phyloP scores from a whole-genome alignment of 306 rosid genomes.

The Gillenia trifoliata region DNA sequence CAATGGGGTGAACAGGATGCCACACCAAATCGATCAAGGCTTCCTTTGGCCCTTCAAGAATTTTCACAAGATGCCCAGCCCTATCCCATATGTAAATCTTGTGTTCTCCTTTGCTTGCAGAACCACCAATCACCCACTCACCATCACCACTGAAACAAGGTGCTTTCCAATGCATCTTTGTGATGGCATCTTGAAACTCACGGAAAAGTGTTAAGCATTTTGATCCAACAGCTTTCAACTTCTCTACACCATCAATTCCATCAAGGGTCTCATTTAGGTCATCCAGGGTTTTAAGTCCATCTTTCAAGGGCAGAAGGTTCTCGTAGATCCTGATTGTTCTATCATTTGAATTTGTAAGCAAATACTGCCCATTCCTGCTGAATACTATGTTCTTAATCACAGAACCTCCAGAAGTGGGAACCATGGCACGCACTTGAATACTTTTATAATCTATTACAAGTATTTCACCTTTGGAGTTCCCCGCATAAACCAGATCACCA shows the following conservation, averaged over 20 bases:
- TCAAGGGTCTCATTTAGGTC: conserved; percentile 32
- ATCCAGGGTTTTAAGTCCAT: conserved; percentile 54
- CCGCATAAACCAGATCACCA: conserved; percentile 80
- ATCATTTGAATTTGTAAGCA: conserved; percentile 92
- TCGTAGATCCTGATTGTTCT: conserved; percentile 83
- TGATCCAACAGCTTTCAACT: conserved; percentile 70
- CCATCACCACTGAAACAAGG: conserved; percentile 99
- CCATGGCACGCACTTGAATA: conserved; percentile 55
- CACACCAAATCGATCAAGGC: conserved; percentile 92
- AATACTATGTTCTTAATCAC: conserved; percentile 84
- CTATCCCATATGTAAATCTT: conserved; percentile 97
- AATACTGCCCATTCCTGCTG: conserved; percentile 88
- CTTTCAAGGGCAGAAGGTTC: conserved; percentile 75
- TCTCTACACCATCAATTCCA: conserved; percentile 56
- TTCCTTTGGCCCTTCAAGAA: conserved; percentile 99
- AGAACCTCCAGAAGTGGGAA: conserved; percentile 77
- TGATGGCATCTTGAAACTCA: conserved; percentile 92
- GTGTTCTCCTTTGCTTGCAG: conserved; percentile 99
- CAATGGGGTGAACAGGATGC: conserved; percentile 95
- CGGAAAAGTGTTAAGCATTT: conserved; percentile 77
- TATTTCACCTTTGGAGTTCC: conserved; percentile 97
- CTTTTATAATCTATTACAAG: conserved; percentile 59
- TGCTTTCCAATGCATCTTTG: conserved; percentile 98
- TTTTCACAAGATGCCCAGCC: conserved; percentile 94
- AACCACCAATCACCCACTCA: conserved; percentile 98